Conservation (phyloP, 1,284 basidiomycete genomes). For the Ceratorhiza oryzae-sativae region DNA sequence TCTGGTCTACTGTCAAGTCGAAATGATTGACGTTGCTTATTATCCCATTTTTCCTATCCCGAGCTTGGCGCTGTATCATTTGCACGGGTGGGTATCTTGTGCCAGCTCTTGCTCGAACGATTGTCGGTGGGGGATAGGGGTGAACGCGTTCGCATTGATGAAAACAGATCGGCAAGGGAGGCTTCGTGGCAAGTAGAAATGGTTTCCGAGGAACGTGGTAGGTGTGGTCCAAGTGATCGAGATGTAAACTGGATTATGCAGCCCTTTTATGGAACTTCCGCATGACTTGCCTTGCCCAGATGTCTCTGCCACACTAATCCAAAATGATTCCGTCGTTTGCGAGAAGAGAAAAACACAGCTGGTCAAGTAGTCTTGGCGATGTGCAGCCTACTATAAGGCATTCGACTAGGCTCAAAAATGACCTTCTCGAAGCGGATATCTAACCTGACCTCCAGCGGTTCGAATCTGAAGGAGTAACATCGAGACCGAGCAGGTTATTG, state of each 20-base stretch:
- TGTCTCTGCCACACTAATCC: too few relatives aligned
- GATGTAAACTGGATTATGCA: constrained; percentile 4
- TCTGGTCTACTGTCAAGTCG: not conserved
- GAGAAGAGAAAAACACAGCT: too few relatives aligned
- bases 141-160: constrained; percentile 53
- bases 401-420: too few relatives aligned
- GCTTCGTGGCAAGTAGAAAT: not conserved
- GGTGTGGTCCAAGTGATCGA: constrained; percentile 9
- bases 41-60: constrained; percentile 53
- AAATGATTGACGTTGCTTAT: constrained; percentile 44
- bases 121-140: constrained; percentile 59
- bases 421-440: too few relatives aligned
- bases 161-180: constrained; percentile 61
- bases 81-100: not conserved
- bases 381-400: too few relatives aligned
- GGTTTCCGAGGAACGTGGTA: not conserved
- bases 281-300: not conserved
- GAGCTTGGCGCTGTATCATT: constrained; percentile 49
- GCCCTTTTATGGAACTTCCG: not conserved
- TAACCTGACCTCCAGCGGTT: too few relatives aligned
- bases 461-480: too few relatives aligned
- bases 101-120: constrained; percentile 53
- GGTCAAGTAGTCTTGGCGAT: too few relatives aligned
- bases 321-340: too few relatives aligned
- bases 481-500: too few relatives aligned